Evolutionary conservation across 331 rosid species (phyloP).

Genomic region (Acacia concinna): DNA sequence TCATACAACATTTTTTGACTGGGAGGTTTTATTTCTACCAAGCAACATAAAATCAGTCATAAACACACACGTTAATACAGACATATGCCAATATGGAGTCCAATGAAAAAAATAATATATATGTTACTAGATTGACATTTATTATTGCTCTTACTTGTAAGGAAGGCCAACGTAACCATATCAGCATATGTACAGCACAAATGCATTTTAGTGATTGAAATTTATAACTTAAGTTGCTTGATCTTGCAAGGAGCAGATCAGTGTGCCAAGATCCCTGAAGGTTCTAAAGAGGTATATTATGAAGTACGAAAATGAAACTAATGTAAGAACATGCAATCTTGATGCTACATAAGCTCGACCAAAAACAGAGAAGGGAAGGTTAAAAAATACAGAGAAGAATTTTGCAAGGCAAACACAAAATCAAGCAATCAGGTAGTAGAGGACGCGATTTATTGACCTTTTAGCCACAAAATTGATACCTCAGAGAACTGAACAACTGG

Average conservation of each 20-base stretch:
- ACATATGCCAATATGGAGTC: neutral
- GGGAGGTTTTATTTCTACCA: neutral
- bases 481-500: constrained; percentile 50
- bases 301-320: neutral
- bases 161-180: neutral
- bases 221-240: constrained; percentile 5
- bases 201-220: neutral
- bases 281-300: neutral
- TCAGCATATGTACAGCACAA: neutral
- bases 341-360: constrained; percentile 15
- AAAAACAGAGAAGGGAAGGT: constrained; percentile 14
- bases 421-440: neutral
- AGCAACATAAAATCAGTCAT: neutral
- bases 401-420: constrained; percentile 9
- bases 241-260: constrained; percentile 11
- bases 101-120: neutral
- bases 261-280: neutral
- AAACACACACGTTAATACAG: neutral
- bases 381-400: neutral
- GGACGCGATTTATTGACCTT: constrained; percentile 10
- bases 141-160: neutral
- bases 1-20: neutral
- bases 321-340: neutral
- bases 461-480: constrained; percentile 42
- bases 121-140: neutral